phyloP scores from a whole-genome alignment of 176 grass and related monocot species.

The Hyparrhenia diplandra region DNA sequence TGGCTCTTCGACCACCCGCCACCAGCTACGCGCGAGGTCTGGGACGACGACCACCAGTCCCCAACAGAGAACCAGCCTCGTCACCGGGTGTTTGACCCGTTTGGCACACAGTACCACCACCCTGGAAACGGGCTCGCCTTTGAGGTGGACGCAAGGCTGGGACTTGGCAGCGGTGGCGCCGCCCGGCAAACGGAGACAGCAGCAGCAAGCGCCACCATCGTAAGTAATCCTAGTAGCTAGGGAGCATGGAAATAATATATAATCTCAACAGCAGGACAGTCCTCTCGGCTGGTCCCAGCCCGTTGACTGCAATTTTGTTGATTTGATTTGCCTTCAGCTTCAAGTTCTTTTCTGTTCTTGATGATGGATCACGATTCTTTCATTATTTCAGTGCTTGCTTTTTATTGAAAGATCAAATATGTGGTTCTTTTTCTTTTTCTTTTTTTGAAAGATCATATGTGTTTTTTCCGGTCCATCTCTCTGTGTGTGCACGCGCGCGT shows the following conservation, averaged over 20 bases:
- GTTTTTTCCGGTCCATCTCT: background rate
- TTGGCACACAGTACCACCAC: background rate
- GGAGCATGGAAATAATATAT: background rate
- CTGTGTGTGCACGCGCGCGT: too few relatives aligned
- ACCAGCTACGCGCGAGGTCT: background rate
- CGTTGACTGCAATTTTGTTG: background rate
- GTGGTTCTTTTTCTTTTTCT: background rate
- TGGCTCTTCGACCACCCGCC: constrained; percentile 24
- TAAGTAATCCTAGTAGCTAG: constrained; percentile 15
- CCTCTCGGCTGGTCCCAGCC: background rate
- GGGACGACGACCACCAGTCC: background rate
- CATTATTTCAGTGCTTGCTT: background rate
- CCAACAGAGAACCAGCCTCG: background rate
- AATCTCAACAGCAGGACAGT: background rate
- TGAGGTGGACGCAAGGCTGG: background rate
- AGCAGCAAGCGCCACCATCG: constrained; percentile 7
- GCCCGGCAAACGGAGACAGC: background rate
- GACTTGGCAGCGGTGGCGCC: background rate
- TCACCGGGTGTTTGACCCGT: background rate
- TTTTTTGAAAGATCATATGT: background rate
- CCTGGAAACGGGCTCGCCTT: constrained; percentile 5
- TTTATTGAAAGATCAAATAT: background rate
- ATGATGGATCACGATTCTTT: background rate
- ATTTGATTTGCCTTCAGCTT: background rate
- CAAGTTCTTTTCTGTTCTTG: background rate